Base-by-base conservation (phyloP, 768 basidiomycete genomes). In the Mycena venus region DNA sequence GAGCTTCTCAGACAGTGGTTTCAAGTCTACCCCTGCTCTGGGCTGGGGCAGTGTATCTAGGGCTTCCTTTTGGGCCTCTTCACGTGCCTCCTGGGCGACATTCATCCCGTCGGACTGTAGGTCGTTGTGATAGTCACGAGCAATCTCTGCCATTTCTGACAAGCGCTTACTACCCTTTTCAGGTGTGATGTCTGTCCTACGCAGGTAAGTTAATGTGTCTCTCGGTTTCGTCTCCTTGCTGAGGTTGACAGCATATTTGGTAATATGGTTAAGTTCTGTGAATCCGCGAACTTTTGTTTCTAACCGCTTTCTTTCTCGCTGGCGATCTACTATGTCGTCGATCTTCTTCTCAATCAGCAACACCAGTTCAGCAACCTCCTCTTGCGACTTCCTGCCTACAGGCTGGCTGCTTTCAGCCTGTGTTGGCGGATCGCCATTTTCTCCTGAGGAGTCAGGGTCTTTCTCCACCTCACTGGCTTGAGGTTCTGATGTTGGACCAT, bases 261-360 rank as follows among this genome's bases (percentile, higher is more conserved):
- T 64, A 6, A 64, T 64, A 49, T 49, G 62, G 29, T 64, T 49
- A 12, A 64, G 62, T 31, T 64, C 62, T 14, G 62, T 47, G 12
- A 14, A 25, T 5, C 64, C 27, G 3, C 64, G 44, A 17, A 47
- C 29, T 14, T 21, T 25, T 0, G 64, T 53, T 47, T 64, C 42
- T 27, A 49, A 17, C 27, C 62, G 10, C 23, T 64, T 64, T 17
- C 44, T 29, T 17, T 64, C 62, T 3, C 62, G 25, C 44, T 64
- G 62, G 12, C 44, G 62, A 44, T 64, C 44, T 2, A 64, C 44
- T 21, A 64, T 23, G 23, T 49, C 44, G 19, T 64, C 31, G 5
- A 64, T 64, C 15, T 29, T 64, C 44, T 21, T 49, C 29, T 64
- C 42, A 12, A 64, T 49, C 15, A 2, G 4, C 17, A 29, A 42